Evolutionary conservation across 2,329 filamentous ascomycete genomes (phyloP).

Genomic region (Arthrinium phaeospermum): DNA sequence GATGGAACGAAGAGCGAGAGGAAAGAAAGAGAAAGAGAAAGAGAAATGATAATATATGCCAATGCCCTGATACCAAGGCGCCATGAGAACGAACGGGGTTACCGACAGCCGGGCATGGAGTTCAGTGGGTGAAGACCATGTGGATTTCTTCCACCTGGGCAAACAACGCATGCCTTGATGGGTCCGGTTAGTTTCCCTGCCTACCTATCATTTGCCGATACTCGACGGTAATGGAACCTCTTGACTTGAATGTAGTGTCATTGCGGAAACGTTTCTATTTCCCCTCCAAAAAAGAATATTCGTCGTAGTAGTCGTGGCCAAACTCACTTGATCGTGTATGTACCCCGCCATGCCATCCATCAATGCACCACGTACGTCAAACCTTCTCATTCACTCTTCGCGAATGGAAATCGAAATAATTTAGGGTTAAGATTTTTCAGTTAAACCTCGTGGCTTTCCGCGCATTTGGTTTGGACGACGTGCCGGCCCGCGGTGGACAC

Average conservation of each 20-base stretch:
- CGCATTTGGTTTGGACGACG: not conserved
- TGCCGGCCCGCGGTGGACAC: not conserved
- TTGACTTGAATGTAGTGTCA: too few species aligned
- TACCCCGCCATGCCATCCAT: not conserved
- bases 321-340: too few species aligned
- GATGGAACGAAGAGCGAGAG: not conserved
- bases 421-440: not conserved
- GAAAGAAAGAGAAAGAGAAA: not conserved
- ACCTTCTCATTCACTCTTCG: not conserved
- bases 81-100: not conserved
- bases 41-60: not conserved
- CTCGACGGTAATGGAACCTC: too few species aligned
- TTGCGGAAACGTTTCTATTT: too few species aligned
- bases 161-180: too few species aligned
- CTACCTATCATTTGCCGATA: too few species aligned
- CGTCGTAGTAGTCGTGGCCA: too few species aligned
- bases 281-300: too few species aligned
- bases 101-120: too few species aligned
- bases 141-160: too few species aligned
- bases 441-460: not conserved
- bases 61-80: not conserved
- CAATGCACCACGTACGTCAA: not conserved
- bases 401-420: not conserved
- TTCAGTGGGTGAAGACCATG: too few species aligned
- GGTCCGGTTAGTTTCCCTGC: too few species aligned